Conservation (phyloP, 1,139 yeast genomes). For the Zhuliangozyma parablackwelliae region DNA sequence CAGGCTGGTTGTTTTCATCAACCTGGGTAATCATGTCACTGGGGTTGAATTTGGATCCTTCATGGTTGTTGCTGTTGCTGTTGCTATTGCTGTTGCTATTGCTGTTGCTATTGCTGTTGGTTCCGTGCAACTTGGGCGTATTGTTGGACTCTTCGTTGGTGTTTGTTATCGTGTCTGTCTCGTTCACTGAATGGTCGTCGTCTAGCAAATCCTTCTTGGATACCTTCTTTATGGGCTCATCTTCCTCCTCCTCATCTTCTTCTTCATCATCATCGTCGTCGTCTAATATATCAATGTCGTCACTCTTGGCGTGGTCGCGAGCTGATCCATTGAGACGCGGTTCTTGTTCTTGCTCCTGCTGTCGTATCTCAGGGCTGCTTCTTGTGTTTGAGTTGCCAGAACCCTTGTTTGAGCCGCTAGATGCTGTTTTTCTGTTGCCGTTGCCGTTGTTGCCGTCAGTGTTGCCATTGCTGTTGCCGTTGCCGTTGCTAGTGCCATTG, state of each 20-base stretch:
- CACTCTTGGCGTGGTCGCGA: conserved; percentile 1
- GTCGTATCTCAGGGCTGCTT: conserved; percentile 1
- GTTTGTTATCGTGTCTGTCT: conserved; percentile 43
- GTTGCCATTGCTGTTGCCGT: conserved; percentile 2
- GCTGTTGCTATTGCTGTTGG: background rate
- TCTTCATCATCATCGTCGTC: background rate
- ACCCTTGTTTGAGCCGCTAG: no score
- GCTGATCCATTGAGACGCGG: background rate
- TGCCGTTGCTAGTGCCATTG: conserved; percentile 1
- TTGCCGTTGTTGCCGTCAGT: conserved; percentile 1
- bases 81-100: background rate
- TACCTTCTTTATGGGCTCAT: conserved; percentile 3
- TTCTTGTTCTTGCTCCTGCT: background rate
- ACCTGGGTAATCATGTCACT: conserved; percentile 10
- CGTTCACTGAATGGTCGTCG: conserved; percentile 40
- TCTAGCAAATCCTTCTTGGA: conserved; percentile 28
- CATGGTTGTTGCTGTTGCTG: background rate
- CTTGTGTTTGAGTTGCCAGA: background rate
- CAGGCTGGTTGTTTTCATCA: conserved; percentile 9
- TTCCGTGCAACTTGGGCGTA: conserved; percentile 7
- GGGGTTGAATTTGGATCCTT: background rate
- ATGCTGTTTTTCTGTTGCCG: no score
- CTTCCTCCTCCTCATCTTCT: conserved; percentile 7
- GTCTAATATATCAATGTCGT: conserved; percentile 2
- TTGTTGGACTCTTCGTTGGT: conserved; percentile 30